Base-by-base conservation (phyloP, 1,284 basidiomycete species). In the Schizophyllum amplum region DNA sequence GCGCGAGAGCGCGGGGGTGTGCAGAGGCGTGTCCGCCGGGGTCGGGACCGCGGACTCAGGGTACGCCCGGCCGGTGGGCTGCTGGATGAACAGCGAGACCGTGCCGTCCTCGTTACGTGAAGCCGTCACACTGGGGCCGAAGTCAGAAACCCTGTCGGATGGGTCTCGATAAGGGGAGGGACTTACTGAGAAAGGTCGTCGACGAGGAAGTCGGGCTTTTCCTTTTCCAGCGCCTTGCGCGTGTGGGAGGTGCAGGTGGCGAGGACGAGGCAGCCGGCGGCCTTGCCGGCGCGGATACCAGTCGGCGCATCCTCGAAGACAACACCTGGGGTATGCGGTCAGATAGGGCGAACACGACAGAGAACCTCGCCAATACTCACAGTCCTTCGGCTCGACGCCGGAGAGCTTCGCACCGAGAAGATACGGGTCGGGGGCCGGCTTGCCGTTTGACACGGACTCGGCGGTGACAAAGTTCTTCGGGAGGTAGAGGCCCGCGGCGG, bases 251-350 rank as follows among this genome's bases (percentile, higher is more conserved):
- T 93, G 65, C 88, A 90, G 1, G 92, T 87, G 0, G 85, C 91
- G 13, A 93, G 75, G 0, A 88, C 87, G 50, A 71, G 76, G 50
- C 85, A 77, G 17, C 90, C 90, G n/a, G 90, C 86, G 5, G 84
- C 83, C 51, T 80, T 81, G 7, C 90, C 92, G 17, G 88, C 77
- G 59, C 73, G 76, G 55, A 94, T 72, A 0, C 92, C 92, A 5
- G 87, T 85, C 3, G 90, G 87, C 0, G 92, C 91, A 67, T 94
- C 92, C 66, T 94, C 91, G 13, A 94, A 75, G 4, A 93, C 91
- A 58, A 94, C 74, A 64, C 86, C 87, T 89, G 53, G 55, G 26
- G n/a, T n/a, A 47, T 47, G 47, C 54, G 53, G 52, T 52, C 53
- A 33, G 33, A 15, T 50, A 24, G 22, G 48, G 15, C 47, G 46